Evolutionary conservation across 805 yeast genomes (phyloP), one percentile per base, ranked within the genome.

Genomic region (Wickerhamomyces kurtzmanii): DNA sequence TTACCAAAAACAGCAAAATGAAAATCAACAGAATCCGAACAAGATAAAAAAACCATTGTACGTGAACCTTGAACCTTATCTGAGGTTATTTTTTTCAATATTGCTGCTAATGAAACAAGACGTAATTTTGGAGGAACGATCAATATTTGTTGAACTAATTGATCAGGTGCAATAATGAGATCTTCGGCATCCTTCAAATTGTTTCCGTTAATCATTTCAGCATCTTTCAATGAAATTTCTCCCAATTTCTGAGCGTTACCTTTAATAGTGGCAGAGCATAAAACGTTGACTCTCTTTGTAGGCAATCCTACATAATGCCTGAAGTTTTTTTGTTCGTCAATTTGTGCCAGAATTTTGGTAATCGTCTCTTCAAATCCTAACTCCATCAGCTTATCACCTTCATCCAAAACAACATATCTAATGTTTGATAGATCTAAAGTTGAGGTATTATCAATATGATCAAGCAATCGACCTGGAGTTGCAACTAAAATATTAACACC

Each of bases 401-500:
- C 99, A 57, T 91, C 99, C 38, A 91, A 51, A 8, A 91, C 77
- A n/a, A 89, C 68, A 68, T 86, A 91, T 43, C 96, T 63, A 20
- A 91, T 65, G 29, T 83, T 71, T 3, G 81, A 63, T 18, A 83
- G 54, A 36, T 80, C 80, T 34, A 93, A 65, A 5, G 78, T 72
- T 27, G 69, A 65, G 0, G 99, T 91, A 53, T 87, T 83, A 38
- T 84, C 94, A 36, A 91, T 73, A 61, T 91, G 99, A 51, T 91
- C 99, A 8, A 84, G 81, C 24, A 91, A 60, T 43, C 99, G 71
- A 35, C 99, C 99, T 3, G 99, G 99, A 0, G 99, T 91, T 9
- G 94, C 96, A 23, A 91, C 93, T n/a, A 91, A 65, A 19, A 91
- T 75, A 52, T 91, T 91, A 19, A 87, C 94, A 39, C 99, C 99